These are phyloP conservation scores for Ilex paraguariensis DNA, from an alignment of 305 asterid genomes.

Conservation along the genomic window DNA sequence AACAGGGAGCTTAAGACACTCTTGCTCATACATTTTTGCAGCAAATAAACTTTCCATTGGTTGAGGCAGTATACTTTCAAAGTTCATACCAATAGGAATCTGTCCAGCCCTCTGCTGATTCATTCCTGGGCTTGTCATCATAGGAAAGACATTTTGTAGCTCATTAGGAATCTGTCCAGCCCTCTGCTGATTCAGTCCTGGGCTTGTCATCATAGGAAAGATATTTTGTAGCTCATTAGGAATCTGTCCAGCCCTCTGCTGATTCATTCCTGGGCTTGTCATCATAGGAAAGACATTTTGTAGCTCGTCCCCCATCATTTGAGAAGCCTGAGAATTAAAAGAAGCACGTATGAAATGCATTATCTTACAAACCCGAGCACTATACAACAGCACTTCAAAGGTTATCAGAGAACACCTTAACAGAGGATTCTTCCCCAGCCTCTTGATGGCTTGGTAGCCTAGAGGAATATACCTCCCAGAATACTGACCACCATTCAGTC, in stretches of 20 bases:
- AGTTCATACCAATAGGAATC: conserved; percentile 1
- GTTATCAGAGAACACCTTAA: conserved; percentile 22
- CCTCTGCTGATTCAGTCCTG: not conserved
- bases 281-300: conserved; percentile 10
- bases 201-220: conserved; percentile 7
- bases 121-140: conserved; percentile 9
- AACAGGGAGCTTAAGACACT: conserved; percentile 18
- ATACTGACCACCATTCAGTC: conserved; percentile 50
- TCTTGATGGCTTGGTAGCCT: conserved; percentile 1
- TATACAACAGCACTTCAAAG: conserved; percentile 5
- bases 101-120: not conserved
- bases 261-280: conserved; percentile 1
- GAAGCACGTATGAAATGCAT: not conserved
- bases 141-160: conserved; percentile 10
- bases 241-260: not conserved
- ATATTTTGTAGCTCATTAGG: conserved; percentile 12
- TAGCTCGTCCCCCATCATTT: conserved; percentile 2
- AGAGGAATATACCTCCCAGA: conserved; percentile 29
- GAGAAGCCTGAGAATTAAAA: conserved; percentile 21
- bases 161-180: conserved; percentile 1
- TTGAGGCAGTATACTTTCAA: not conserved
- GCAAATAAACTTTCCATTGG: not conserved
- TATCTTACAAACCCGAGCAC: not conserved
- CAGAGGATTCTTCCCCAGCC: conserved; percentile 9
- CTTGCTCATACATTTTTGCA: conserved; percentile 18